Evolutionary conservation across 805 yeast species (phyloP).

Genomic region (Sporopachydermia quercuum): DNA sequence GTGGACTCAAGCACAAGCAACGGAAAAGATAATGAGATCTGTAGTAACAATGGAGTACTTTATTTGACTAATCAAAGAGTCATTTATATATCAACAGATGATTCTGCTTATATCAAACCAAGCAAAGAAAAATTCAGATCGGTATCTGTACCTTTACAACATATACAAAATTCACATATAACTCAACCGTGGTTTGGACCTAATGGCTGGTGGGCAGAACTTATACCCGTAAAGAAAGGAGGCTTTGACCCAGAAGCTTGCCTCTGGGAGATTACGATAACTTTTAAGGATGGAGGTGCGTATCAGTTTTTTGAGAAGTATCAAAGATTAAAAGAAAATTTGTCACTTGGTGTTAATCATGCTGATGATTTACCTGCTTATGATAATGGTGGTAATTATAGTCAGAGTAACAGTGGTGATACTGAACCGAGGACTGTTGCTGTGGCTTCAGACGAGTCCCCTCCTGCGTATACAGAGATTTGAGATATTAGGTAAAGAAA

Average conservation of each 20-base stretch:
- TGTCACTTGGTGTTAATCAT: conserved; percentile 11
- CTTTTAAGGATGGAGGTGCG: conserved; percentile 18
- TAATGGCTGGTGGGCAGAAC: conserved; percentile 15
- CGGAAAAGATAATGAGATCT: conserved; percentile 4
- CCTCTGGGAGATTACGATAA: conserved; percentile 14
- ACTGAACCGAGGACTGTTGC: too few species aligned
- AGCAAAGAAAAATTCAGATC: conserved; percentile 11
- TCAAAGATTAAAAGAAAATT: conserved; percentile 7
- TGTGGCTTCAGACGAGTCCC: background rate
- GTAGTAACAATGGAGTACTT: conserved; percentile 8
- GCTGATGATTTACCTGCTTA: conserved; percentile 12
- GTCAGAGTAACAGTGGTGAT: too few species aligned
- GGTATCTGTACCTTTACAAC: conserved; percentile 11
- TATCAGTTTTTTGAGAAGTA: conserved; percentile 14
- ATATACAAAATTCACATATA: conserved; percentile 10
- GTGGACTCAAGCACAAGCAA: too few species aligned
- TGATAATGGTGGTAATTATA: conserved; percentile 3
- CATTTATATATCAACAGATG: conserved; percentile 7
- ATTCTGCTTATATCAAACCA: conserved; percentile 13
- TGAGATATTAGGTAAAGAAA: too few species aligned
- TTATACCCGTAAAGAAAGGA: conserved; percentile 11
- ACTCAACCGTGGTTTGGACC: conserved; percentile 24
- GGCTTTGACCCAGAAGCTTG: conserved; percentile 12
- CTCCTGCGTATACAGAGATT: background rate
- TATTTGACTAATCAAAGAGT: conserved; percentile 12